Conservation (phyloP, 2,329 filamentous ascomycete species). For the Sclerotinia sclerotiorum region DNA sequence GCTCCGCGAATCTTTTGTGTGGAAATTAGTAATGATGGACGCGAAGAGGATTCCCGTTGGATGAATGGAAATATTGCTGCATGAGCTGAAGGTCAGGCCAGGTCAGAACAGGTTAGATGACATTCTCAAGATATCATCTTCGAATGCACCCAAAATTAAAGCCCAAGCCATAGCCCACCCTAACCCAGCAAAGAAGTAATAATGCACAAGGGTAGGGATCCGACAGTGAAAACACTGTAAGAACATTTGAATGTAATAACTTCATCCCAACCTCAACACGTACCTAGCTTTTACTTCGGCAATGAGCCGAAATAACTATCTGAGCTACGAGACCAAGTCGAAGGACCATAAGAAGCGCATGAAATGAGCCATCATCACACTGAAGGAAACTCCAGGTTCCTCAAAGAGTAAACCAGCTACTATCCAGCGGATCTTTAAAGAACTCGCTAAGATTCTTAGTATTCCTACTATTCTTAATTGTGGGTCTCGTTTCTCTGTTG, state of each 20-base stretch:
- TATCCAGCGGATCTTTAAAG: conserved; percentile 18
- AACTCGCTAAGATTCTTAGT: not conserved
- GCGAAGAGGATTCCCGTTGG: too few species aligned
- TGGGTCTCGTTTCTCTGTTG: not conserved
- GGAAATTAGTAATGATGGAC: not conserved
- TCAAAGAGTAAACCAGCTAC: conserved; percentile 10
- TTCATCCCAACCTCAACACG: not conserved
- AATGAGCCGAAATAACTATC: not conserved
- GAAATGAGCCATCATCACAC: not conserved
- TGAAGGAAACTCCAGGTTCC: not conserved
- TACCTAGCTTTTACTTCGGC: not conserved
- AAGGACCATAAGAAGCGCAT: too few species aligned
- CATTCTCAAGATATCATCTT: not conserved
- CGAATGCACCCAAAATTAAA: not conserved
- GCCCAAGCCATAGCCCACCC: not conserved
- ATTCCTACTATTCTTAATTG: not conserved
- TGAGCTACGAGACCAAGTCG: not conserved
- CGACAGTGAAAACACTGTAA: not conserved
- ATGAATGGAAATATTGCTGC: not conserved
- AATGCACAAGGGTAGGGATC: not conserved
- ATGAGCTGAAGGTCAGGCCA: not conserved
- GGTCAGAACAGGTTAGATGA: too few species aligned
- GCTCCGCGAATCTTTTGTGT: not conserved
- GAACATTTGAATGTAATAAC: not conserved
- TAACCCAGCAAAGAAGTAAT: not conserved